Evolutionary conservation across 352 stramenopile genomes (phyloP), one percentile per base, ranked within the genome.

Genomic region (Chrysophaeum taylorii): DNA sequence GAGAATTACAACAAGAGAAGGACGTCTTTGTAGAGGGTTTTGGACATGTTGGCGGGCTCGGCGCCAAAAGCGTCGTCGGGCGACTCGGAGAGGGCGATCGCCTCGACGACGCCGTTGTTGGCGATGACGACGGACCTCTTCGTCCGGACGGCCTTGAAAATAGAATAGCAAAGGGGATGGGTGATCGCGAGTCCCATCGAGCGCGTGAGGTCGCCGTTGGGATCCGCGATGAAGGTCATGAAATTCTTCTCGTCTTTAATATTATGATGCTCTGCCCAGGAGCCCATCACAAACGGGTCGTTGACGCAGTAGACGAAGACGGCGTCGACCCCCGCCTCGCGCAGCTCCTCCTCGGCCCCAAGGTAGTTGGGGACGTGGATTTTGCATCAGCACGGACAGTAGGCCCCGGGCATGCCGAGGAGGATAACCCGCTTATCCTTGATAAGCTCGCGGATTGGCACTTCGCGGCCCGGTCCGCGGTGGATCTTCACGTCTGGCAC

Each of bases 71-170:
- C n/a, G n/a, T n/a, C n/a, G n/a, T n/a, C n/a, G n/a, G n/a, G n/a
- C n/a, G n/a, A n/a, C n/a, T n/a, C n/a, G n/a, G n/a, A n/a, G n/a
- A n/a, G n/a, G n/a, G n/a, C n/a, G n/a, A n/a, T n/a, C n/a, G n/a
- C n/a, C n/a, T n/a, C n/a, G n/a, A n/a, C n/a, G n/a, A n/a, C n/a
- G n/a, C n/a, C n/a, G n/a, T 66, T 23, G 31, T 43, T 25, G 27
- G 45, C 14, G 21, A 9, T 43, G 33, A 35, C 33, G 12, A 36
- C 57, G 57, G 29, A 43, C 33, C 57, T 31, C 57, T 43, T 42
- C 12, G 33, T 48, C 2, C 57, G 31, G 73, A 88, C 97, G 69
- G 94, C 94, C 74, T 99, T 99, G 81, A 98, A 98, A 74, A 85
- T 93, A 74, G 90, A 92, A 76, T 91, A 90, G 36, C 86, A 85